Percentiles rank a stretch among this genome's conserved stretches.
Conservation (phyloP, 208 protist genomes). For the Tritrichomonas foetus region DNA sequence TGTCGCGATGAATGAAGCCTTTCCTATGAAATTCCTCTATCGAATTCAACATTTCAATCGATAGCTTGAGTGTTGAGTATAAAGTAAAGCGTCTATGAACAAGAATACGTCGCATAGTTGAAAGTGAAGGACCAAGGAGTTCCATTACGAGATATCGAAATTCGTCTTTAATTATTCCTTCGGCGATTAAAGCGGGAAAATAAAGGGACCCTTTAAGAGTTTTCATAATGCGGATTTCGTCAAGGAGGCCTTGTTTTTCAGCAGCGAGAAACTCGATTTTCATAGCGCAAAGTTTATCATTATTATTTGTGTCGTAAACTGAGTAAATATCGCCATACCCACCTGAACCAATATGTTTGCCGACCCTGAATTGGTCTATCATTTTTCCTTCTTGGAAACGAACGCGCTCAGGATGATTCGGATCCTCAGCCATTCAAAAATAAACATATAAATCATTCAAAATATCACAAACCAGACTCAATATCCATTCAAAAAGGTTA, state of each 20-base stretch:
- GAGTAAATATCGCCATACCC: slow-evolving; percentile 37
- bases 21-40: slow-evolving; percentile 10
- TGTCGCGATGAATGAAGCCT: not conserved
- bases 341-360: not conserved
- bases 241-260: not conserved
- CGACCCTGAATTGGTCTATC: not conserved
- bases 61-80: not conserved
- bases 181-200: not conserved
- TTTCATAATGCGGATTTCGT: not conserved
- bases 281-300: not conserved
- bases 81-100: not conserved
- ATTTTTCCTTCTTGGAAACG: too few species aligned
- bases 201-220: not conserved
- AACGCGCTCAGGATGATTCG: too few species aligned
- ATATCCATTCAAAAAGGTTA: too few species aligned
- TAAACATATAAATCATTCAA: too few species aligned
- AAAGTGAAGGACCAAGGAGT: not conserved
- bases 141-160: not conserved
- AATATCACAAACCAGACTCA: too few species aligned
- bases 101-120: not conserved
- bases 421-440: too few species aligned
- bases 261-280: not conserved
- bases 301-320: not conserved
- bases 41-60: not conserved
- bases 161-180: not conserved